Percentiles rank a stretch among this genome's conserved stretches.
Evolutionary conservation across 768 basidiomycete species (phyloP).

Genomic region (Chalciporus piperatus): DNA sequence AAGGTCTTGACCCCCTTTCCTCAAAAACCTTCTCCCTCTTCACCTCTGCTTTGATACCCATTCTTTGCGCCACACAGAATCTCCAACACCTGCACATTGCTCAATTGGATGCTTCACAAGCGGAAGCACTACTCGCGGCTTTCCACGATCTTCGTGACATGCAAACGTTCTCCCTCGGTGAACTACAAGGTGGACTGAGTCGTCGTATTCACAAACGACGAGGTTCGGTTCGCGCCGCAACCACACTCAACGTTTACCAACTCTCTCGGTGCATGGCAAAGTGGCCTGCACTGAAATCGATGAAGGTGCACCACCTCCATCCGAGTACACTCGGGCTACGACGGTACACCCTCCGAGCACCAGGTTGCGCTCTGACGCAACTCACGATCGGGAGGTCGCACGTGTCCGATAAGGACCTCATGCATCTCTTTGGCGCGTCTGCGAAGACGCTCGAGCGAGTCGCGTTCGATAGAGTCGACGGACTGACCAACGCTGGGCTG

Average conservation of each 20-base stretch:
- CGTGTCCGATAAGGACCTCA: constrained; percentile 19
- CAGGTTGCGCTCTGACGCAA: constrained; percentile 16
- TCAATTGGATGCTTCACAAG: constrained; percentile 10
- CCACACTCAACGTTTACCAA: constrained; percentile 12
- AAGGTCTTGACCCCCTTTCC: not conserved
- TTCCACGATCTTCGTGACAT: constrained; percentile 13
- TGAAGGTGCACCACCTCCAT: constrained; percentile 18
- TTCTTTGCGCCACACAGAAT: constrained; percentile 18
- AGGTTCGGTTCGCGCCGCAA: not conserved
- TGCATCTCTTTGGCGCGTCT: constrained; percentile 11
- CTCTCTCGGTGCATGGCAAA: constrained; percentile 17
- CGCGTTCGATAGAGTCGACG: constrained; percentile 13
- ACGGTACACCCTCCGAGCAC: constrained; percentile 14
- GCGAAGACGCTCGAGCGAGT: constrained; percentile 17
- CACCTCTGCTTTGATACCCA: constrained; percentile 16
- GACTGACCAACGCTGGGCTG: constrained; percentile 20
- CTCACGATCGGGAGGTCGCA: constrained; percentile 15
- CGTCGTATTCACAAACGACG: not conserved
- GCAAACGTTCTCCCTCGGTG: constrained; percentile 13
- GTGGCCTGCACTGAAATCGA: constrained; percentile 15
- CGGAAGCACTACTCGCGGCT: constrained; percentile 7
- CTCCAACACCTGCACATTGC: constrained; percentile 13
- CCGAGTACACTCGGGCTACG: constrained; percentile 7
- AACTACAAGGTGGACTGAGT: not conserved
- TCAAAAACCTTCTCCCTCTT: constrained; percentile 3